Percentiles rank a stretch among this genome's conserved stretches.
These are phyloP conservation scores for Camellia sinensis DNA, from an alignment of 148 eudicot species.

Conservation along the genomic window DNA sequence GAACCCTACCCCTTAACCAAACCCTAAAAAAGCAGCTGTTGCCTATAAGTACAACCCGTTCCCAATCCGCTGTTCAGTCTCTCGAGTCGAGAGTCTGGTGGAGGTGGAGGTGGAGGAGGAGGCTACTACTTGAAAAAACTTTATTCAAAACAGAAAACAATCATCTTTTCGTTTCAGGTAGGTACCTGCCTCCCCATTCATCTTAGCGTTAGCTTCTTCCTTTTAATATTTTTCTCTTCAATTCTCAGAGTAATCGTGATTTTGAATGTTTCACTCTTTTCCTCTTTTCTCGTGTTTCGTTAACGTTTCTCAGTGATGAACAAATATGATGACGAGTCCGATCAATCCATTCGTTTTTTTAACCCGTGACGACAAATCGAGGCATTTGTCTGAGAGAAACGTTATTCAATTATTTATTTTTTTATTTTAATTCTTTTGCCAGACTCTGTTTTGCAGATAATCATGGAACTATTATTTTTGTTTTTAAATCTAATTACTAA, in stretches of 20 bases:
- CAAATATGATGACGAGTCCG: conserved; percentile 43
- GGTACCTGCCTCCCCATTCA: background rate
- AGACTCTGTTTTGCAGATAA: background rate
- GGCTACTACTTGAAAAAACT: background rate
- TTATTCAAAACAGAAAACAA: background rate
- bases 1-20: background rate
- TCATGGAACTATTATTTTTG: no score
- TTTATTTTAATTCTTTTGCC: background rate
- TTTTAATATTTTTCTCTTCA: background rate
- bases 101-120: no score
- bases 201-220: background rate
- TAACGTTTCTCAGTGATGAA: conserved; percentile 20
- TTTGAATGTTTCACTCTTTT: background rate
- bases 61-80: background rate
- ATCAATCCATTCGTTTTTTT: conserved; percentile 38
- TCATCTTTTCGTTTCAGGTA: background rate
- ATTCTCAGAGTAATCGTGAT: background rate
- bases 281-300: background rate
- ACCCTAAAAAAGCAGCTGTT: background rate
- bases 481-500: no score
- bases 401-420: background rate
- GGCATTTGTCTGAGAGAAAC: conserved; percentile 52
- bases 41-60: background rate
- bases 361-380: conserved; percentile 41
- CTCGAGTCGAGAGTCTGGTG: no score